These are phyloP conservation scores for Isatis tinctoria DNA, from an alignment of 345 rosid genomes.

Conservation along the genomic window DNA sequence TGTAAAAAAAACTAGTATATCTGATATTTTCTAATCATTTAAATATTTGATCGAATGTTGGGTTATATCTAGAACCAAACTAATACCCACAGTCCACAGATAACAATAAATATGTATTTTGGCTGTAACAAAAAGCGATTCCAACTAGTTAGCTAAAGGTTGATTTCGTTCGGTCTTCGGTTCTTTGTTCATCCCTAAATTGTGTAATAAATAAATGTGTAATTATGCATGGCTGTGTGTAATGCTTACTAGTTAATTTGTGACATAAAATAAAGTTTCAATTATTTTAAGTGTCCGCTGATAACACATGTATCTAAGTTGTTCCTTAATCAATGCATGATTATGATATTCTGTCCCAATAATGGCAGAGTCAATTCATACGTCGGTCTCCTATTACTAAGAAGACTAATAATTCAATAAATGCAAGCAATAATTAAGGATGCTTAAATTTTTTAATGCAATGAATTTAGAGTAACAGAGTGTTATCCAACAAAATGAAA, in stretches of 20 bases:
- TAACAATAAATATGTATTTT: too few species aligned
- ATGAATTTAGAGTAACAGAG: not conserved
- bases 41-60: too few species aligned
- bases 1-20: too few species aligned
- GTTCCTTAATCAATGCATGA: not conserved
- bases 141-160: too few species aligned
- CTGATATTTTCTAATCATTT: too few species aligned
- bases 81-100: too few species aligned
- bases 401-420: not conserved
- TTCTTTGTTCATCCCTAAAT: too few species aligned
- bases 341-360: not conserved
- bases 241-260: not conserved
- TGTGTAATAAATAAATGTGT: not conserved
- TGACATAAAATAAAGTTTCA: not conserved
- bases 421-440: constrained; percentile 4
- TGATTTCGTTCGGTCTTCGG: too few species aligned
- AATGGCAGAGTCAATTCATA: not conserved
- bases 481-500: constrained; percentile 4
- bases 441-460: not conserved
- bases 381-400: not conserved
- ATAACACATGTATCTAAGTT: not conserved
- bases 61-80: too few species aligned
- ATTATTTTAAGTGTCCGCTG: not conserved
- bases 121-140: too few species aligned
- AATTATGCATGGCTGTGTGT: not conserved